Conservation (phyloP, 2,329 filamentous ascomycete species). For the Apiospora aurea region DNA sequence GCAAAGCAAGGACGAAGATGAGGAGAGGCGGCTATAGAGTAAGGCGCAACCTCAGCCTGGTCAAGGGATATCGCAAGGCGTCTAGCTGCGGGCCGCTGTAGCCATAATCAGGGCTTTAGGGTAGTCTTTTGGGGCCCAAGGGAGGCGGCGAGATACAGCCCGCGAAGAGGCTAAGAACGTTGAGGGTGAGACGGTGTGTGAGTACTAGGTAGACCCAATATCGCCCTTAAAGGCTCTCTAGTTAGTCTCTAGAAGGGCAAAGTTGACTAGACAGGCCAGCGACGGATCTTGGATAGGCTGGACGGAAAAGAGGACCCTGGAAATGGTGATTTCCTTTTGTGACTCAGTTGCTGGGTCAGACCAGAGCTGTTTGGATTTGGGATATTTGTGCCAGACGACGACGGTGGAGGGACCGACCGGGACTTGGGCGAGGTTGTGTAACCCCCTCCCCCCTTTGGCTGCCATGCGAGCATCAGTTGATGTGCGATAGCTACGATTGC, state of each 20-base stretch:
- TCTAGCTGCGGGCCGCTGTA: background rate
- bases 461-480: slow-evolving; percentile 11
- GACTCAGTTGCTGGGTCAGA: slow-evolving; percentile 21
- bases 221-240: slow-evolving; percentile 13
- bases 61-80: background rate
- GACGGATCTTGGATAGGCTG: slow-evolving; percentile 16
- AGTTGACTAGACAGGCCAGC: slow-evolving; percentile 2
- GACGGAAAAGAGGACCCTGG: slow-evolving; percentile 16
- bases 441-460: background rate
- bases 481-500: background rate
- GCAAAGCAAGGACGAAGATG: slow-evolving; percentile 2
- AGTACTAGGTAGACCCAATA: slow-evolving; percentile 12
- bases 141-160: background rate
- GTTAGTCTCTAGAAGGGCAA: background rate
- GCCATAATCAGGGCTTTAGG: slow-evolving; percentile 5
- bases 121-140: background rate
- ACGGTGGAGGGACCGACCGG: slow-evolving; percentile 4
- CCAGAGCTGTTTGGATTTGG: slow-evolving; percentile 14
- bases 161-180: background rate
- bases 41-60: slow-evolving; percentile 5
- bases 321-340: slow-evolving; percentile 13
- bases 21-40: background rate
- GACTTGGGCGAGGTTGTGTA: background rate
- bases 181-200: slow-evolving; percentile 14
- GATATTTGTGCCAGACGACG: slow-evolving; percentile 2